A percentile compares a stretch with the other conserved stretches of the same genome.
Evolutionary conservation across 257 asterid species (phyloP).

Genomic region (Misopates orontium): DNA sequence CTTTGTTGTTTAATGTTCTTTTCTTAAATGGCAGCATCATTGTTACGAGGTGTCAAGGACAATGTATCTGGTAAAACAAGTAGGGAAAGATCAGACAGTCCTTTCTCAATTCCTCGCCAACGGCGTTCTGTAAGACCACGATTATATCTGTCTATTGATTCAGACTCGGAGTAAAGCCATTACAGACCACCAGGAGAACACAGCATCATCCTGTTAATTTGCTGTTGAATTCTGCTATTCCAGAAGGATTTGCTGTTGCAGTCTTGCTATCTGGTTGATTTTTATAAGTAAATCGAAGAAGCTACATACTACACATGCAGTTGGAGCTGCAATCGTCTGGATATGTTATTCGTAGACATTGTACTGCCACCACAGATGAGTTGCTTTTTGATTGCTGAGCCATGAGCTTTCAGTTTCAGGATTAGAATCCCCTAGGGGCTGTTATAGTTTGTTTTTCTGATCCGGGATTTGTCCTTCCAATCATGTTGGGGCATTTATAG

Average conservation of each 20-base stretch:
- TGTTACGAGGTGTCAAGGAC: slow-evolving; percentile 59
- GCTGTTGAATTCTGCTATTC: slow-evolving; percentile 1
- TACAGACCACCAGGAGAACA: background rate
- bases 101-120: slow-evolving; percentile 81
- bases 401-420: slow-evolving; percentile 14
- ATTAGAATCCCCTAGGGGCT: slow-evolving; percentile 21
- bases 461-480: slow-evolving; percentile 12
- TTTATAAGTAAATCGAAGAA: slow-evolving; percentile 30
- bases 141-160: slow-evolving; percentile 66
- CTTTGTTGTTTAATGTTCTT: slow-evolving; percentile 16
- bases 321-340: slow-evolving; percentile 15
- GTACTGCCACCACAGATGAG: slow-evolving; percentile 30
- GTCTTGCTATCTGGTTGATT: slow-evolving; percentile 25
- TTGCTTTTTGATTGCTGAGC: slow-evolving; percentile 36
- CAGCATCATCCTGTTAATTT: slow-evolving; percentile 3
- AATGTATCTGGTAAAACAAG: slow-evolving; percentile 51
- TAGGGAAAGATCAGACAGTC: slow-evolving; percentile 82
- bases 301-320: slow-evolving; percentile 25
- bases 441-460: slow-evolving; percentile 14
- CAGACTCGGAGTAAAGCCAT: slow-evolving; percentile 72
- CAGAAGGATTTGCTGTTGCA: slow-evolving; percentile 6
- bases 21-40: slow-evolving; percentile 54
- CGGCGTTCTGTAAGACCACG: slow-evolving; percentile 93
- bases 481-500: slow-evolving; percentile 14
- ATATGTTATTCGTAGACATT: slow-evolving; percentile 15